These are phyloP conservation scores for Rhodamnia rubescens DNA, from an alignment of 345 rosid genomes.

Conservation along the genomic window DNA sequence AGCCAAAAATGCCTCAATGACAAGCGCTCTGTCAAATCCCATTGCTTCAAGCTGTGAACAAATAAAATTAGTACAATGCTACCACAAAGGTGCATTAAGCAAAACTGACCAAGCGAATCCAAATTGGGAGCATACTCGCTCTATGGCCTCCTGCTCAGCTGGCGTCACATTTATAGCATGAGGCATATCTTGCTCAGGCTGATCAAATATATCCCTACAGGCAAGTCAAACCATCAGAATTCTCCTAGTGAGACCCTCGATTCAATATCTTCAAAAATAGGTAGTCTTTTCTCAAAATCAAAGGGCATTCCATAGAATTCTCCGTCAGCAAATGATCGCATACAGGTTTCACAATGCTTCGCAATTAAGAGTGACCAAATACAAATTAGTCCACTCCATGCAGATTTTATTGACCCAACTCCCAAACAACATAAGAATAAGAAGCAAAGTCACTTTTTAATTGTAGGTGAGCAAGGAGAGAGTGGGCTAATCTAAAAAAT, in stretches of 20 bases:
- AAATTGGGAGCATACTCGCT: constrained; percentile 37
- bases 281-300: background rate
- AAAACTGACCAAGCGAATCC: background rate
- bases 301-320: background rate
- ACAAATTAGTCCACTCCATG: background rate
- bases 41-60: constrained; percentile 68
- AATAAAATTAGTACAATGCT: background rate
- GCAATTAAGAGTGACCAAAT: background rate
- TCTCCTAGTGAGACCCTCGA: background rate
- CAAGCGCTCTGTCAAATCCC: constrained; percentile 94
- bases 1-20: constrained; percentile 97
- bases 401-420: background rate
- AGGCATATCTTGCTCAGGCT: constrained; percentile 85
- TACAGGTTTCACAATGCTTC: background rate
- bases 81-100: background rate
- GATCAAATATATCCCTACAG: constrained; percentile 72
- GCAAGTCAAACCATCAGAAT: background rate
- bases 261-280: background rate
- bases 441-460: background rate
- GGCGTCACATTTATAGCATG: constrained; percentile 90
- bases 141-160: constrained; percentile 86
- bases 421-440: background rate
- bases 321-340: background rate
- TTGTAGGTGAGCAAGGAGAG: background rate
- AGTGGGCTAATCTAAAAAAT: background rate